Conservation (phyloP, 352 stramenopile species). For the Pythium phragmitis region DNA sequence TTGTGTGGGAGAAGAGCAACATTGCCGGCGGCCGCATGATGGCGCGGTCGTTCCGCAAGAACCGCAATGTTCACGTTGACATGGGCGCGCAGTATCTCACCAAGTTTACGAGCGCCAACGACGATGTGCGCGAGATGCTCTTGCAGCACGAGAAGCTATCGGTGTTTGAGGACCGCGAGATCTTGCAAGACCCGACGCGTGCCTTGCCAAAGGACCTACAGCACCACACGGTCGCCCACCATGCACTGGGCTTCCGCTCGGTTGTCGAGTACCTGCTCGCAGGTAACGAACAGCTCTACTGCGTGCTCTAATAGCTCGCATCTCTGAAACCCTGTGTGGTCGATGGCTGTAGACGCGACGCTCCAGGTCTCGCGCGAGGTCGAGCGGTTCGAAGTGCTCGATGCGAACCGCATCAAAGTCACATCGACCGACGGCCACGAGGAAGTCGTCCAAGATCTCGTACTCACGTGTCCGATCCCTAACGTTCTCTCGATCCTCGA, state of each 20-base stretch:
- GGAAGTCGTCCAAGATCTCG: conserved; percentile 60
- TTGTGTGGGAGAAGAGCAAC: conserved; percentile 75
- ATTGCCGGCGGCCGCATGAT: conserved; percentile 67
- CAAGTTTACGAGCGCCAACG: conserved; percentile 42
- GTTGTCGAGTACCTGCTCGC: conserved; percentile 56
- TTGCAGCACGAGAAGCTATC: conserved; percentile 32
- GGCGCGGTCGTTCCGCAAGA: conserved; percentile 60
- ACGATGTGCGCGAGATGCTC: conserved; percentile 49
- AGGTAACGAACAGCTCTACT: conserved; percentile 21
- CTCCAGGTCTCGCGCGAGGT: conserved; percentile 44
- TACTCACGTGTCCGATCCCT: conserved; percentile 68
- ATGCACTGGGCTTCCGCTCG: conserved; percentile 48
- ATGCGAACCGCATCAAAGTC: conserved; percentile 49
- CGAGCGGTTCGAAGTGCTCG: conserved; percentile 53
- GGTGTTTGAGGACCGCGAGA: conserved; percentile 45
- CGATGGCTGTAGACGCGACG: conserved; percentile 31
- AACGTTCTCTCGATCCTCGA: conserved; percentile 57
- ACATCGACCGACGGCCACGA: conserved; percentile 37
- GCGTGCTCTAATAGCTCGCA: no score
- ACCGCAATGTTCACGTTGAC: conserved; percentile 56
- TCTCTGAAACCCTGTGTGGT: background rate
- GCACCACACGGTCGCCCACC: conserved; percentile 41
- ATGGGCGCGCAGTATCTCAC: conserved; percentile 75
- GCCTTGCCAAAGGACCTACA: conserved; percentile 24
- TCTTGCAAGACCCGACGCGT: conserved; percentile 47